phyloP scores from a whole-genome alignment of 169 alveolate genomes.

The Theileria annulata region DNA sequence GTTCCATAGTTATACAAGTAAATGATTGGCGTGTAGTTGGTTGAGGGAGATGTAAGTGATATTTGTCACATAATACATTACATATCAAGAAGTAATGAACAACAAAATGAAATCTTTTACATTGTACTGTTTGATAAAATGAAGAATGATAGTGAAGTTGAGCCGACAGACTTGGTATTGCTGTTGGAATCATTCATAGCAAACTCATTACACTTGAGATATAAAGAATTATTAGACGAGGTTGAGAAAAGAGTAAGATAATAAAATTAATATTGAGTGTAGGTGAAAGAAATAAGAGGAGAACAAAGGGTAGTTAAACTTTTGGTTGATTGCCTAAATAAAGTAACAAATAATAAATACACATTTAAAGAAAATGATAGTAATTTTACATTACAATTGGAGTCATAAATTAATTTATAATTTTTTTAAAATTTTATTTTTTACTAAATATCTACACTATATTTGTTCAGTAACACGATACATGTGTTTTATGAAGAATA shows the following conservation, averaged over 20 bases:
- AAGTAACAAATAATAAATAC: constrained; percentile 12
- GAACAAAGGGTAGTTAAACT: constrained; percentile 1
- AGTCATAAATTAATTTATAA: neutral
- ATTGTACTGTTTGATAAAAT: constrained; percentile 21
- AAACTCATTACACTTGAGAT: constrained; percentile 39
- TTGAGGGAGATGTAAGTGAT: constrained; percentile 14
- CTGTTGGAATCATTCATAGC: constrained; percentile 46
- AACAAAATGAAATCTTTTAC: constrained; percentile 37
- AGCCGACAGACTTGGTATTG: constrained; percentile 41
- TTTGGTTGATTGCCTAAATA: neutral
- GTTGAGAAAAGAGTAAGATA: constrained; percentile 32
- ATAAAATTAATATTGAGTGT: neutral
- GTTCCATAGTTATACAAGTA: neutral
- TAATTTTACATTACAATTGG: neutral
- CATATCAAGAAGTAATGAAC: constrained; percentile 33
- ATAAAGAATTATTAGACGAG: constrained; percentile 22
- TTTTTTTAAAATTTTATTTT: constrained; percentile 5
- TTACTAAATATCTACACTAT: neutral
- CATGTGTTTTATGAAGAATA: too few relatives aligned
- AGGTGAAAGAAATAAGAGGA: constrained; percentile 1
- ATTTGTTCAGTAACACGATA: neutral
- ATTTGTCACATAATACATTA: constrained; percentile 47
- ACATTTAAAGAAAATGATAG: neutral
- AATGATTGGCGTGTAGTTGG: constrained; percentile 14
- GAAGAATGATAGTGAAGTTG: constrained; percentile 13